These are phyloP conservation scores for Trichoderma gracile DNA, from an alignment of 2,329 filamentous ascomycete species.

Conservation along the genomic window DNA sequence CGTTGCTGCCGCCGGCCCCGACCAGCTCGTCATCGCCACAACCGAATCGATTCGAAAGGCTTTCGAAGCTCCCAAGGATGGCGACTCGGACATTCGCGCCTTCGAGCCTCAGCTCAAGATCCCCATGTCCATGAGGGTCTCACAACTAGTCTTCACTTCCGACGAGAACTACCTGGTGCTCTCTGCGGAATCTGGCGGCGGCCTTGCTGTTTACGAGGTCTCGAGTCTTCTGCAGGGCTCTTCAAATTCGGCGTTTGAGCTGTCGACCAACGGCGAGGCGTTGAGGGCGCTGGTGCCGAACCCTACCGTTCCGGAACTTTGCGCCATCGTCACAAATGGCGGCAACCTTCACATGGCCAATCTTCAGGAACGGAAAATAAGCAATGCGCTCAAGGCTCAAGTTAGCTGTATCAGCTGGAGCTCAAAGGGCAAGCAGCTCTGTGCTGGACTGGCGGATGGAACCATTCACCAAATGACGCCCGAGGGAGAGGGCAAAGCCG, in stretches of 20 bases:
- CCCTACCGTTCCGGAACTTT: conserved; percentile 72
- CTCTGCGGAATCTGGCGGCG: conserved; percentile 77
- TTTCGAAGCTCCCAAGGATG: conserved; percentile 61
- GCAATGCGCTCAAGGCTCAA: conserved; percentile 65
- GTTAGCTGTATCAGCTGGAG: conserved; percentile 92
- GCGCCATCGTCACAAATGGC: conserved; percentile 76
- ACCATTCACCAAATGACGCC: conserved; percentile 81
- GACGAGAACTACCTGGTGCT: conserved; percentile 83
- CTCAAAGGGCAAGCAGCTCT: conserved; percentile 85
- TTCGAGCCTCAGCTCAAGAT: conserved; percentile 76
- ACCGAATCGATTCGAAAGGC: conserved; percentile 77
- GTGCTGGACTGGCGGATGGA: conserved; percentile 81
- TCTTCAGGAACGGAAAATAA: conserved; percentile 66
- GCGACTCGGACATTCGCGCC: conserved; percentile 64
- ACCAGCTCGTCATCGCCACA: conserved; percentile 71
- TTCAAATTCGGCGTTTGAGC: conserved; percentile 69
- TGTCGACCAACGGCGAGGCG: conserved; percentile 72
- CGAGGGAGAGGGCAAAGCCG: conserved; percentile 72
- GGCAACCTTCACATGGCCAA: conserved; percentile 86
- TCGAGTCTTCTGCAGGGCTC: conserved; percentile 65
- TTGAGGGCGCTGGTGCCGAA: conserved; percentile 79
- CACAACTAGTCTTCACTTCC: conserved; percentile 87
- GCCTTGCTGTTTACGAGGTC: conserved; percentile 80
- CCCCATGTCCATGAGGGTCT: conserved; percentile 71
- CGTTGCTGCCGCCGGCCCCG: conserved; percentile 83